A percentile compares a stretch with the other conserved stretches of the same genome.
Evolutionary conservation across 768 basidiomycete genomes (phyloP).

Genomic region (Mycena venus): DNA sequence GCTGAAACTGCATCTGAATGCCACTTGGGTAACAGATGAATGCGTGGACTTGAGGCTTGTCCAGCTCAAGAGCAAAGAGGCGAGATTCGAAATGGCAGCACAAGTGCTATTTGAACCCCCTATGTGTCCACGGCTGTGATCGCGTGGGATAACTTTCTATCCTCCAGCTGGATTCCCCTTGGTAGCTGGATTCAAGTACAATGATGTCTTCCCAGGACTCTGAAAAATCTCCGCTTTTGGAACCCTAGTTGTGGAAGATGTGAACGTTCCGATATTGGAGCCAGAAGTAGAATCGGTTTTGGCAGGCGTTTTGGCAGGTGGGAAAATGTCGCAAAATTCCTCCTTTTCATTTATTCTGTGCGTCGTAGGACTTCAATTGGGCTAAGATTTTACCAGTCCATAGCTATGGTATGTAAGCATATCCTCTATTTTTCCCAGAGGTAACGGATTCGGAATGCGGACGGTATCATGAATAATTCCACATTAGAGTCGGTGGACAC

Average conservation of each 20-base stretch:
- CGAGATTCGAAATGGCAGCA: too few relatives aligned
- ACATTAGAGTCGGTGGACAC: conserved; percentile 5
- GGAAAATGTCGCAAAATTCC: neutral
- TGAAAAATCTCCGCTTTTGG: neutral
- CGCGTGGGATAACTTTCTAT: neutral
- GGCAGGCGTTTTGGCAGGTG: neutral
- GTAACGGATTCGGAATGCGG: neutral
- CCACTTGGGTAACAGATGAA: too few relatives aligned
- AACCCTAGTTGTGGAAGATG: neutral
- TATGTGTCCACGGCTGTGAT: neutral
- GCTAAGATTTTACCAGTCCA: neutral
- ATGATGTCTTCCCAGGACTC: neutral
- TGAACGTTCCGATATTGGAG: neutral
- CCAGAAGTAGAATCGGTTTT: conserved; percentile 1
- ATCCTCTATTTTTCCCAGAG: neutral
- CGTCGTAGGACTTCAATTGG: neutral
- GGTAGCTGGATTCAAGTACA: neutral
- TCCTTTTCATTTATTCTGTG: neutral
- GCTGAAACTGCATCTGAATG: too few relatives aligned
- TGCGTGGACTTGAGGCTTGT: too few relatives aligned
- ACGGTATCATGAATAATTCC: neutral
- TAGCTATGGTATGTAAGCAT: neutral
- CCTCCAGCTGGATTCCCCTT: neutral
- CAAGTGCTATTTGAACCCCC: neutral
- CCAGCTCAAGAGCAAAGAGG: too few relatives aligned